Evolutionary conservation across 2,329 filamentous ascomycete genomes (phyloP).

Genomic region (Diplodia seriata): DNA sequence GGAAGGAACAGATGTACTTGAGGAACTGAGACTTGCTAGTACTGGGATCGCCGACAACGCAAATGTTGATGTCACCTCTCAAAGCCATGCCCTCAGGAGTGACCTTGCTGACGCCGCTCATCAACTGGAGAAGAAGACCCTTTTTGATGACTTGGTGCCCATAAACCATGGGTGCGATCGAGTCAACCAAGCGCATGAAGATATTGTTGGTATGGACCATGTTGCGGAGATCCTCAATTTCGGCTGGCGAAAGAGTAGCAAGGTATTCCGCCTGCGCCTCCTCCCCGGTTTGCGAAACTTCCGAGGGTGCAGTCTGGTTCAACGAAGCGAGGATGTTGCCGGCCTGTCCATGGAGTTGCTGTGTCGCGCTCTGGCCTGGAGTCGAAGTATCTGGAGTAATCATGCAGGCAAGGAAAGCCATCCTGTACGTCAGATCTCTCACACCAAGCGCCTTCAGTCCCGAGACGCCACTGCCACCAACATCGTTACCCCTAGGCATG

Average conservation of each 20-base stretch:
- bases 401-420: slow-evolving; percentile 98
- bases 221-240: slow-evolving; percentile 88
- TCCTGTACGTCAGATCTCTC: slow-evolving; percentile 89
- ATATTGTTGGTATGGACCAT: slow-evolving; percentile 98
- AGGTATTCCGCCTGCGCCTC: slow-evolving; percentile 87
- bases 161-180: slow-evolving; percentile 95
- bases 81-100: slow-evolving; percentile 95
- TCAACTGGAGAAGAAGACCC: slow-evolving; percentile 87
- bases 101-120: slow-evolving; percentile 92
- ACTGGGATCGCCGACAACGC: slow-evolving; percentile 94
- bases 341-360: slow-evolving; percentile 73
- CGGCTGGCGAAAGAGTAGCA: slow-evolving; percentile 80
- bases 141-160: slow-evolving; percentile 98
- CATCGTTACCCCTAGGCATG: slow-evolving; percentile 75
- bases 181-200: slow-evolving; percentile 89
- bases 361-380: slow-evolving; percentile 74
- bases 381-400: slow-evolving; percentile 86
- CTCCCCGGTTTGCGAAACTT: slow-evolving; percentile 70
- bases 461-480: slow-evolving; percentile 81
- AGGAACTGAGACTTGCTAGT: slow-evolving; percentile 98
- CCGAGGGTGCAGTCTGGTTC: slow-evolving; percentile 72
- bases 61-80: slow-evolving; percentile 98
- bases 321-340: slow-evolving; percentile 85
- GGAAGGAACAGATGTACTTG: slow-evolving; percentile 96
- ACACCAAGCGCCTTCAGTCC: slow-evolving; percentile 93